phyloP scores from a whole-genome alignment of 176 grass and related monocot genomes.

The Avena eriantha region DNA sequence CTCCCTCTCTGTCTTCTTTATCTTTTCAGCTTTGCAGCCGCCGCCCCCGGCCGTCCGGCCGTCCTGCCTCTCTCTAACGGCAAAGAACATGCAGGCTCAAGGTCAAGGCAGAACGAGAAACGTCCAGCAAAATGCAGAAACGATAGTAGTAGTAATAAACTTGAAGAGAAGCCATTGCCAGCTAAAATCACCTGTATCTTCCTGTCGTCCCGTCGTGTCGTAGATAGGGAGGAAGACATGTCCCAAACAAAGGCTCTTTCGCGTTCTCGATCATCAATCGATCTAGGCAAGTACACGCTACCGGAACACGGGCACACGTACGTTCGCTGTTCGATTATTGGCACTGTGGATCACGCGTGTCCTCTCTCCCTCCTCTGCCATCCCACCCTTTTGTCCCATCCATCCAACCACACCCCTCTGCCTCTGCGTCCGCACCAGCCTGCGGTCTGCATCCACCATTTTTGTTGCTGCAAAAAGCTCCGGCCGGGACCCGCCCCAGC shows the following conservation, averaged over 20 bases:
- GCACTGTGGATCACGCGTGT: conserved; percentile 27
- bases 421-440: conserved; percentile 16
- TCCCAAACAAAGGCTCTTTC: conserved; percentile 46
- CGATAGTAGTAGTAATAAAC: neutral
- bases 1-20: conserved; percentile 43
- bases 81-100: conserved; percentile 10
- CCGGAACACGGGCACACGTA: neutral
- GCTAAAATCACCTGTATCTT: too few relatives aligned
- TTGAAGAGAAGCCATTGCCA: neutral
- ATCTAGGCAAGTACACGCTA: neutral
- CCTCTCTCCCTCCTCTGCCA: conserved; percentile 29
- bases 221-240: conserved; percentile 28
- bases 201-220: neutral
- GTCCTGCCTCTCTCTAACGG: conserved; percentile 29
- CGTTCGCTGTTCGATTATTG: neutral
- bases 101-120: neutral
- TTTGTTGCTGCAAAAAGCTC: conserved; percentile 55
- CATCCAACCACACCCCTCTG: conserved; percentile 18
- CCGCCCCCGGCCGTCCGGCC: neutral
- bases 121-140: conserved; percentile 8
- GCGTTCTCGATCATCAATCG: neutral
- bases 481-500: conserved; percentile 22
- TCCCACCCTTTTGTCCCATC: conserved; percentile 59
- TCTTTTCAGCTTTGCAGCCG: conserved; percentile 91
- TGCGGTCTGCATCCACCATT: conserved; percentile 39